Base-by-base conservation (phyloP, 176 grass and related monocot genomes). In the Cenchrus americanus region DNA sequence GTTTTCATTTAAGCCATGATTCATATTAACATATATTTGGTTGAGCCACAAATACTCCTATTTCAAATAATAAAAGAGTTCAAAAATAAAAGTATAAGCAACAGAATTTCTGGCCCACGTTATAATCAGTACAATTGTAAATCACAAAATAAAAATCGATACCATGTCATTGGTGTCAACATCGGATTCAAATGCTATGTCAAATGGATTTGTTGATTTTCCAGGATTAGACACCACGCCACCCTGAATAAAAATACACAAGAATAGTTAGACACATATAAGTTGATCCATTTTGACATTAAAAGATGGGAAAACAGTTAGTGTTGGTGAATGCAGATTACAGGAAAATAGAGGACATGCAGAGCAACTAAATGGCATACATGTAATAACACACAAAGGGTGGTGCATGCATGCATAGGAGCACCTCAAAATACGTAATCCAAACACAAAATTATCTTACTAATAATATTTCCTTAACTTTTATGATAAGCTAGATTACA, bases 151-250 rank as follows among this genome's bases (percentile, higher is more conserved):
- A 62, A 46, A 10, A 62, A 62, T 23, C 32, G 46, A 88, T 34
- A 86, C 94, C 89, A 82, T 79, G 27, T 74, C 62, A 0, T 49
- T 89, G 58, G 64, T 15, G 53, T 87, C 82, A 22, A 84, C 53
- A 65, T 88, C 89, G 74, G 82, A 86, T 23, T 91, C 91, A 83
- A 89, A 92, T 85, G 81, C 84, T 76, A 91, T 63, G 88, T 97
- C 94, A 88, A 93, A 97, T 62, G 91, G 94, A 89, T 97, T 97
- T 84, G 81, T 89, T 69, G 89, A 93, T 81, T 91, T 91, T 77
- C 43, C 88, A 74, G 80, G 55, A 17, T 93, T 78, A 85, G 87
- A 86, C 62, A 79, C 64, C 74, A 66, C 47, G 52, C 75, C 77
- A 0, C 66, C 91, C 91, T 93, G 88, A 76, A 85, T 17, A 82